Conservation (phyloP, 139 green algal species). For the Chlorella sorokiniana region DNA sequence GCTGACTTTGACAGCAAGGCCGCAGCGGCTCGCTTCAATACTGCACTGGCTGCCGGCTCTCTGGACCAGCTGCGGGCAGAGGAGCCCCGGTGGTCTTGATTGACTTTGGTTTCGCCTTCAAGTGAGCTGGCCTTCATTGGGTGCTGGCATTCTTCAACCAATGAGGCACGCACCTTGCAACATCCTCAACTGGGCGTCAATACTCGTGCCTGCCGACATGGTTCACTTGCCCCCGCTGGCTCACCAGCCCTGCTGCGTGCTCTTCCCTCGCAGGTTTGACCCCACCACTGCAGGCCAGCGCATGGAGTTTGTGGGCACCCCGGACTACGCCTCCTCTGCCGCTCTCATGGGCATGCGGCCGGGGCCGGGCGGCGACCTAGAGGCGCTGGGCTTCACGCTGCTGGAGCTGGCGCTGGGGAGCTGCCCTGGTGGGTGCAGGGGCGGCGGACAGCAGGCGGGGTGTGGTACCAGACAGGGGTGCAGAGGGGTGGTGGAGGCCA, state of each 20-base stretch:
- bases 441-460: too few species aligned
- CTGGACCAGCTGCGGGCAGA: neutral
- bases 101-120: constrained; percentile 41
- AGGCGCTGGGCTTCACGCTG: constrained; percentile 55
- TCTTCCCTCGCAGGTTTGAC: neutral
- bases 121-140: neutral
- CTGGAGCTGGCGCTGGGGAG: constrained; percentile 42
- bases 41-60: neutral
- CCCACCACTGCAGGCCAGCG: neutral
- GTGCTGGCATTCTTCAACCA: neutral
- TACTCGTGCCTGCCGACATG: neutral
- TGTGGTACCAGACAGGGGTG: neutral
- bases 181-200: neutral
- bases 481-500: too few species aligned
- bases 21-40: neutral
- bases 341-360: constrained; percentile 24
- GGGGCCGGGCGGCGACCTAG: constrained; percentile 49
- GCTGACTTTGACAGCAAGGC: neutral
- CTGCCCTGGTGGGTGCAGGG: constrained; percentile 27
- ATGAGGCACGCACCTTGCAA: neutral
- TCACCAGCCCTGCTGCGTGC: neutral
- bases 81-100: constrained; percentile 8
- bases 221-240: neutral
- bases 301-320: constrained; percentile 24
- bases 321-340: constrained; percentile 43